Conservation (phyloP, 345 rosid species). For the Dovyalis caffra region DNA sequence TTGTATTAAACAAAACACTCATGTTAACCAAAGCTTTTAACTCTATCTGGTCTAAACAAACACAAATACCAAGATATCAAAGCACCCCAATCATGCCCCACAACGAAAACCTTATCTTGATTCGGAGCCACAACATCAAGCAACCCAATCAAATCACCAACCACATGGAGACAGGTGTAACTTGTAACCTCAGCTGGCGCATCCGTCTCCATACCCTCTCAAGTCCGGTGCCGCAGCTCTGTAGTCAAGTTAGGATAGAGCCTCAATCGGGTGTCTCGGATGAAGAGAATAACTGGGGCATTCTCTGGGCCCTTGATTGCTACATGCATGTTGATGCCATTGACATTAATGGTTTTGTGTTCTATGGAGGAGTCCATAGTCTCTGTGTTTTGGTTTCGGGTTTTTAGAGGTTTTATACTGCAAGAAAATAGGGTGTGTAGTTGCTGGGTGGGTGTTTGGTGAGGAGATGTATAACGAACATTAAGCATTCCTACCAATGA, state of each 20-base stretch:
- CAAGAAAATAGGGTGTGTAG: no score
- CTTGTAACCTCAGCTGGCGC: background rate
- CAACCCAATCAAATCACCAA: conserved; percentile 34
- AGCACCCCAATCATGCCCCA: conserved; percentile 73
- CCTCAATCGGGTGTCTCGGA: conserved; percentile 20
- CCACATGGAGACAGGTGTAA: conserved; percentile 2
- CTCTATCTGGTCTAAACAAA: conserved; percentile 51
- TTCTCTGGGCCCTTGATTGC: background rate
- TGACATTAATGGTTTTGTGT: background rate
- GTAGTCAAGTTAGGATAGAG: conserved; percentile 8
- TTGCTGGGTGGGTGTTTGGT: no score
- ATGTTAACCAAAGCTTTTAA: conserved; percentile 54
- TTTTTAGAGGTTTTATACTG: background rate
- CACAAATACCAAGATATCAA: conserved; percentile 53
- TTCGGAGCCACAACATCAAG: conserved; percentile 41
- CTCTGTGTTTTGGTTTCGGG: background rate
- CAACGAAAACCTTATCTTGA: conserved; percentile 46
- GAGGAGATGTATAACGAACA: no score
- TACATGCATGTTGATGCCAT: conserved; percentile 3
- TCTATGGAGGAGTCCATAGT: background rate
- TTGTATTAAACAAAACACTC: conserved; percentile 41
- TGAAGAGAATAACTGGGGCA: conserved; percentile 8
- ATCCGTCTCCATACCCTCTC: conserved; percentile 14
- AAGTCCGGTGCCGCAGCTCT: conserved; percentile 11
- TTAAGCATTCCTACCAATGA: no score